Evolutionary conservation across 1,284 basidiomycete species (phyloP).

Genomic region (Rhodotorula sp.): DNA sequence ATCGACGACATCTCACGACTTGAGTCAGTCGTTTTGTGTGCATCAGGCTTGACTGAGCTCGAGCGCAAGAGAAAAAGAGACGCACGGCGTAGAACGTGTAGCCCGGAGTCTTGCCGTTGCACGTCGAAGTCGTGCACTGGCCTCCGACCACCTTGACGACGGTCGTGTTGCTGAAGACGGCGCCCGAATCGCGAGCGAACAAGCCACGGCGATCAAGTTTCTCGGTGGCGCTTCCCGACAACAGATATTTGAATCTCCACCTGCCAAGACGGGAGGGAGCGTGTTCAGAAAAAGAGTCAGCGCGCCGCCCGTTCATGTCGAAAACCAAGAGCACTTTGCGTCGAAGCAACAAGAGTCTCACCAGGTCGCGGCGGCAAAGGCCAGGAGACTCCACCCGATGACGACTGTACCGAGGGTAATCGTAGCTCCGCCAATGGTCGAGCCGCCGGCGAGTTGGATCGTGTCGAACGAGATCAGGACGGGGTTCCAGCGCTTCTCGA

Average conservation of each 20-base stretch:
- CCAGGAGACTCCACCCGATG: background rate
- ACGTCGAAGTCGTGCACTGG: background rate
- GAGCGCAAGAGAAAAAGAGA: background rate
- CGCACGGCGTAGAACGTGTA: background rate
- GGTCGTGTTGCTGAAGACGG: background rate
- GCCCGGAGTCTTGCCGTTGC: constrained; percentile 1
- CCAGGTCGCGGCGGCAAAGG: background rate
- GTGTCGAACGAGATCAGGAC: background rate
- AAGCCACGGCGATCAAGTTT: background rate
- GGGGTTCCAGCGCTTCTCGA: background rate
- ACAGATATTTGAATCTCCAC: background rate
- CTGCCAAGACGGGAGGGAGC: too few species aligned
- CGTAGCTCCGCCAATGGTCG: background rate
- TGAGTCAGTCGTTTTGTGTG: too few species aligned
- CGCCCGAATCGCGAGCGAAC: background rate
- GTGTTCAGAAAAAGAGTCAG: too few species aligned
- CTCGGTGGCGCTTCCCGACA: background rate
- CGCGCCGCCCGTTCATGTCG: too few species aligned
- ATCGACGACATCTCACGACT: too few species aligned
- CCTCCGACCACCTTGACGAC: background rate
- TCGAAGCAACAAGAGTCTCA: too few species aligned
- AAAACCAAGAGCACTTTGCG: too few species aligned
- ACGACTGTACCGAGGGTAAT: background rate
- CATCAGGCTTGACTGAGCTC: background rate
- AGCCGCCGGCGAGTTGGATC: background rate